Percentiles rank a stretch among this genome's conserved stretches.
These are phyloP conservation scores for Phanerodontia chrysosporium DNA, from an alignment of 768 basidiomycete species.

Conservation along the genomic window DNA sequence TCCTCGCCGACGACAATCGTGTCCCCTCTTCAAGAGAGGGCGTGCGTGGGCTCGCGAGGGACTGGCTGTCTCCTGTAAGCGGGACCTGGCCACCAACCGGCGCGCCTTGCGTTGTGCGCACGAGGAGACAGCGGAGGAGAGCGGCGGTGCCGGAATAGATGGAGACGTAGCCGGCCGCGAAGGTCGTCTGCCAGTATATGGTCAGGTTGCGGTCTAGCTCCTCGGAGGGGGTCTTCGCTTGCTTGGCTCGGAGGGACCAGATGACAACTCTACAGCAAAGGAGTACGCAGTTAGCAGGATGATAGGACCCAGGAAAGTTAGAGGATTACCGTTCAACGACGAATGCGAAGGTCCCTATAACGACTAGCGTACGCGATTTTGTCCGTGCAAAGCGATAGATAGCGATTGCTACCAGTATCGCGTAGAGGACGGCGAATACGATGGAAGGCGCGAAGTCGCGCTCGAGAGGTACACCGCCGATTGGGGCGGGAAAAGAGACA, in stretches of 20 bases:
- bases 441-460: conserved; percentile 23
- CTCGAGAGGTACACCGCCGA: conserved; percentile 7
- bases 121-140: conserved; percentile 8
- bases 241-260: neutral
- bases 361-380: conserved; percentile 13
- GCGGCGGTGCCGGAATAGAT: neutral
- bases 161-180: conserved; percentile 6
- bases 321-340: conserved; percentile 16
- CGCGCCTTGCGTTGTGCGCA: conserved; percentile 1
- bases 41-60: neutral
- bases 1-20: neutral
- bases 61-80: neutral
- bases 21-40: neutral
- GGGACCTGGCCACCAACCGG: neutral
- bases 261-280: neutral
- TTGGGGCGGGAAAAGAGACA: conserved; percentile 7
- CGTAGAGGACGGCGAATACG: conserved; percentile 20
- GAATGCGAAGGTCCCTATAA: conserved; percentile 13
- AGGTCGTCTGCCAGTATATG: conserved; percentile 11
- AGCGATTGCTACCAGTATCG: conserved; percentile 11
- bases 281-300: neutral
- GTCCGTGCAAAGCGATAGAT: conserved; percentile 13
- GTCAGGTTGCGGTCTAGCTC: conserved; percentile 1
- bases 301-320: neutral
- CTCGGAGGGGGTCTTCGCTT: conserved; percentile 4